Evolutionary conservation across 2,329 filamentous ascomycete genomes (phyloP), one percentile per base, ranked within the genome.

Genomic region (Metarhizium guizhouense): DNA sequence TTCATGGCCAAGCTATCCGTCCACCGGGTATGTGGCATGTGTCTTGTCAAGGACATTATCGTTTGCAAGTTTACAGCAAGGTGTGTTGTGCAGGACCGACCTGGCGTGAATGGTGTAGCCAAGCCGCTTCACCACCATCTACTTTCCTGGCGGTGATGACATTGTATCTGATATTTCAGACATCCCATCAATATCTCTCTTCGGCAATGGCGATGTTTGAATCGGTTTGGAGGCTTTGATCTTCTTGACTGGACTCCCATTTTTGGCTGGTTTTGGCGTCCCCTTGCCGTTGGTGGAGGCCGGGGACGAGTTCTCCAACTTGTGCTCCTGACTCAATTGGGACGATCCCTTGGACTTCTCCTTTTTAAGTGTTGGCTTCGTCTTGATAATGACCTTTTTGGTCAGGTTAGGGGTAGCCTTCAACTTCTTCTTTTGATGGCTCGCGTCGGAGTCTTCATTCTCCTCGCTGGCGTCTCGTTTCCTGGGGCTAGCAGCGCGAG

Each of bases 401-500:
- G 76, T 73, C 50, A 61, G 30, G 50, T n/a, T 54, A 42, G 68
- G 52, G 47, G 68, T 56, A 29, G 74, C 67, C 69, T 83, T 83
- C 57, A 77, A 63, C 68, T 79, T 81, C 74, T 83, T 83, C 73
- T 83, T 84, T 72, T 81, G 82, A 68, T 62, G 75, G 55, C 68
- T 71, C 34, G 74, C 70, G 57, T 80, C 78, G 16, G 77, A 76
- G 30, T 79, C 77, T 32, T 75, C 78, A 48, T 80, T 79, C 30
- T 83, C 80, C 51, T 81, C 77, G 58, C 80, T 80, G 47, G 72
- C 76, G 54, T 82, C 80, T 29, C 81, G 76, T 67, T 84, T 84
- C 62, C 77, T 76, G 4, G 80, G 81, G 59, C 80, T 84, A 29
- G 69, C 69, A 20, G 76, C 79, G 53, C 79, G 74, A 13, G 79